Conservation (phyloP, 257 asterid genomes). For the Solanum chaucha region DNA sequence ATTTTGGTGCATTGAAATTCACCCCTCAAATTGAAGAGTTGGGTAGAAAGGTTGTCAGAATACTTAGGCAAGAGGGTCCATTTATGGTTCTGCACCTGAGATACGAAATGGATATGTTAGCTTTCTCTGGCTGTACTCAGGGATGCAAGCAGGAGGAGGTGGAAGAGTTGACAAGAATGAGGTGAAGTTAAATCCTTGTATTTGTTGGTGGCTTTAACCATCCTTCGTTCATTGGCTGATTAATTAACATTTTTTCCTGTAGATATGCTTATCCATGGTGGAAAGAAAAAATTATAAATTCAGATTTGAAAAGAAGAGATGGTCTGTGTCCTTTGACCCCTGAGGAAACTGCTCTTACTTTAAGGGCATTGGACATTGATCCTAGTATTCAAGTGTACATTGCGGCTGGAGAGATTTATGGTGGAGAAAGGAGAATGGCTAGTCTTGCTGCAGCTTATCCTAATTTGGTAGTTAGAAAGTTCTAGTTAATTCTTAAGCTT, state of each 20-base stretch:
- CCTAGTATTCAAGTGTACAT: slow-evolving; percentile 18
- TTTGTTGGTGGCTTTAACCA: neutral
- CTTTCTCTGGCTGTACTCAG: slow-evolving; percentile 30
- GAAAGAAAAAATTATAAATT: slow-evolving; percentile 27
- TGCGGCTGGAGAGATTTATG: slow-evolving; percentile 30
- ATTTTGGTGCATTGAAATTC: slow-evolving; percentile 22
- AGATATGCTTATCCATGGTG: slow-evolving; percentile 28
- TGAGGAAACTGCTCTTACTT: slow-evolving; percentile 29
- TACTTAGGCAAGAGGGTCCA: slow-evolving; percentile 26
- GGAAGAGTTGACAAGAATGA: slow-evolving; percentile 23
- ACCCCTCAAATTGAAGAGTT: slow-evolving; percentile 22
- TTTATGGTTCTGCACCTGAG: slow-evolving; percentile 27
- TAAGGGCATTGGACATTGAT: slow-evolving; percentile 18
- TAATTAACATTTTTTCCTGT: neutral
- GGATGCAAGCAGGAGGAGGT: slow-evolving; percentile 22
- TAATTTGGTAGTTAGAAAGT: slow-evolving; percentile 7
- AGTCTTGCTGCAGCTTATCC: slow-evolving; percentile 16
- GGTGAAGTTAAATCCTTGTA: slow-evolving; percentile 2
- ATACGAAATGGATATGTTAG: slow-evolving; percentile 33
- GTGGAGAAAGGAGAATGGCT: slow-evolving; percentile 16
- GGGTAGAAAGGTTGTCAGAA: slow-evolving; percentile 17
- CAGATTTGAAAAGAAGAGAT: slow-evolving; percentile 20
- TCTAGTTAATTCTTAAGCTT: neutral
- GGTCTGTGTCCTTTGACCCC: slow-evolving; percentile 34
- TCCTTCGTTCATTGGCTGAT: neutral